phyloP scores from a whole-genome alignment of 805 yeast genomes.

The Saccharomycopsis fibuligera region DNA sequence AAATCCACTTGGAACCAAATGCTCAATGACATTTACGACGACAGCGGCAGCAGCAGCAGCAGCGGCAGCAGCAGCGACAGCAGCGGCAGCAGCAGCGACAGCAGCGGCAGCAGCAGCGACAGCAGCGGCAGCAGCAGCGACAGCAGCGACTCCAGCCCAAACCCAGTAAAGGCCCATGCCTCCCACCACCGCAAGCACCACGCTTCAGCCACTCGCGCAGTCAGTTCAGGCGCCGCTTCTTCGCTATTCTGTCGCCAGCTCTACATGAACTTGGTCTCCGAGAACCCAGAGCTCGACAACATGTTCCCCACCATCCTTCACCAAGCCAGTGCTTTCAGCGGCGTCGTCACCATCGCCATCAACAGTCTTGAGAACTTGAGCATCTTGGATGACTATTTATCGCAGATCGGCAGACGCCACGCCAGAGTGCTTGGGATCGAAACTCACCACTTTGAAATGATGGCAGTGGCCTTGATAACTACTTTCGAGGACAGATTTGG shows the following conservation, averaged over 20 bases:
- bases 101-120: neutral
- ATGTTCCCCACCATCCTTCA: conserved; percentile 53
- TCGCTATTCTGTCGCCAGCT: conserved; percentile 53
- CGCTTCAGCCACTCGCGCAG: neutral
- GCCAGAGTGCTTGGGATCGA: conserved; percentile 52
- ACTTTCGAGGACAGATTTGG: conserved; percentile 51
- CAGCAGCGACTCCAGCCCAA: neutral
- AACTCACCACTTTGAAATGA: conserved; percentile 45
- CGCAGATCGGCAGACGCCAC: conserved; percentile 50
- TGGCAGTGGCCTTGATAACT: conserved; percentile 56
- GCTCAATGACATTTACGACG: conserved; percentile 28
- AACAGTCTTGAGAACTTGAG: conserved; percentile 46
- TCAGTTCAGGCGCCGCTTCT: conserved; percentile 25
- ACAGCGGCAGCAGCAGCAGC: conserved; percentile 2
- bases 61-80: neutral
- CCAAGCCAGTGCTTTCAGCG: conserved; percentile 60
- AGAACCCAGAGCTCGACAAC: conserved; percentile 42
- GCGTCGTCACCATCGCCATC: conserved; percentile 51
- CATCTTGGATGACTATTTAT: conserved; percentile 43
- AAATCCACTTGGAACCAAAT: conserved; percentile 35
- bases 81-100: conserved; percentile 1
- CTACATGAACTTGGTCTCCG: conserved; percentile 45
- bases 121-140: too few species aligned
- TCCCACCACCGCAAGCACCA: conserved; percentile 11
- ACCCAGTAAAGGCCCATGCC: neutral